These are phyloP conservation scores for Globisporangium alternatum DNA, from an alignment of 352 stramenopile species.

Conservation along the genomic window DNA sequence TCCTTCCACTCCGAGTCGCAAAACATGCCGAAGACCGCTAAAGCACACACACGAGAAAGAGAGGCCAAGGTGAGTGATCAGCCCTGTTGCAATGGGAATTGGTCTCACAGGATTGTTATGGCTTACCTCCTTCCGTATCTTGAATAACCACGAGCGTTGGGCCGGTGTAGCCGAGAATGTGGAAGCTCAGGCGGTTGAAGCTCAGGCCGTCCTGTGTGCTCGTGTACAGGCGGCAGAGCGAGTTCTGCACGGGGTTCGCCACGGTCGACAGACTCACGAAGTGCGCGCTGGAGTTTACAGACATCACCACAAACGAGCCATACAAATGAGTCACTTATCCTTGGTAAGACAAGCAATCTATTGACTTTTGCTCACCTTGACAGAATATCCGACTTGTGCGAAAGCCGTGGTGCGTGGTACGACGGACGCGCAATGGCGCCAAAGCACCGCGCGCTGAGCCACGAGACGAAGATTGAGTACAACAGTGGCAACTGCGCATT, in stretches of 20 bases:
- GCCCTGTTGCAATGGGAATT: not conserved
- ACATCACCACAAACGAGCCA: not conserved
- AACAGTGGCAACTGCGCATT: conserved; percentile 63
- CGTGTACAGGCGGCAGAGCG: conserved; percentile 71
- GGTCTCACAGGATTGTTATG: not conserved
- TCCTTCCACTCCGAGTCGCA: conserved; percentile 86
- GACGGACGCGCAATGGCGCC: conserved; percentile 41
- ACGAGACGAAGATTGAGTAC: conserved; percentile 75
- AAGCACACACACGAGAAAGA: not conserved
- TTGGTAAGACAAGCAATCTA: not conserved
- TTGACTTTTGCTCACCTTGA: conserved; percentile 37
- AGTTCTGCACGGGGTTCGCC: conserved; percentile 52
- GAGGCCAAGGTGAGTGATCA: not conserved
- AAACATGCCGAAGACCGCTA: conserved; percentile 86
- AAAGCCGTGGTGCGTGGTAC: conserved; percentile 48
- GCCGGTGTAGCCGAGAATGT: conserved; percentile 76
- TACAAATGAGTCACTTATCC: not conserved
- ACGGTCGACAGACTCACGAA: conserved; percentile 60
- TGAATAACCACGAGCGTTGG: conserved; percentile 70
- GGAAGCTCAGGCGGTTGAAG: conserved; percentile 81
- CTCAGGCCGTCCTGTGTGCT: conserved; percentile 77
- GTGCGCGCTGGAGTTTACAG: conserved; percentile 43
- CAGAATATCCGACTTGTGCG: conserved; percentile 65
- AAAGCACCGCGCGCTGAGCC: conserved; percentile 60
- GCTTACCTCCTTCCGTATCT: conserved; percentile 58